phyloP scores from a whole-genome alignment of 768 basidiomycete genomes.

The Boletus patriciae region DNA sequence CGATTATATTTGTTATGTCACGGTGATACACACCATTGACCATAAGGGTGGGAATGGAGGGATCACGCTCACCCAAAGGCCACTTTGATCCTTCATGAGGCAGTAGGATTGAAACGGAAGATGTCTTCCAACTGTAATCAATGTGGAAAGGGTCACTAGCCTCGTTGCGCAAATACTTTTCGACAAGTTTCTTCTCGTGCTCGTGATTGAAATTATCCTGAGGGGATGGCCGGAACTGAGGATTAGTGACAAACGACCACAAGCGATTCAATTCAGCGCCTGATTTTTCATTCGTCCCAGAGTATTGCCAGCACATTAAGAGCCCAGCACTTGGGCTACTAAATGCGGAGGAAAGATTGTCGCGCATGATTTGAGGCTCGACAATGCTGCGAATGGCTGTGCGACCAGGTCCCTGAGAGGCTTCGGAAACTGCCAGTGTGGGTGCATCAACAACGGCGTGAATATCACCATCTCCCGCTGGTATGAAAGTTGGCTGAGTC shows the following conservation, averaged over 20 bases:
- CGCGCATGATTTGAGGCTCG: neutral
- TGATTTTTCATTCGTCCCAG: neutral
- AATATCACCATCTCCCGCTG: too few relatives aligned
- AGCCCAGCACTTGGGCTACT: neutral
- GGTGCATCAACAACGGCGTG: too few relatives aligned
- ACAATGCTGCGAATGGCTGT: too few relatives aligned
- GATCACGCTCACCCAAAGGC: too few relatives aligned
- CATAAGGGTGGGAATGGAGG: neutral
- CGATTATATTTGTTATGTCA: neutral
- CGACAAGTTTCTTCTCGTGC: neutral
- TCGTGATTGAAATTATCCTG: too few relatives aligned
- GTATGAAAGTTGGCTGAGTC: too few relatives aligned
- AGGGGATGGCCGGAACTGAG: neutral
- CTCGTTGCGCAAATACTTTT: neutral
- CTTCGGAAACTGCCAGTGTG: too few relatives aligned
- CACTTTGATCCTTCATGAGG: too few relatives aligned
- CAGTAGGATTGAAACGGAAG: neutral
- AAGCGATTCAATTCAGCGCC: neutral
- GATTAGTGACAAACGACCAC: neutral
- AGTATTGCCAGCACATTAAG: neutral
- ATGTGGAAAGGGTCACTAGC: neutral
- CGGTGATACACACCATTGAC: neutral
- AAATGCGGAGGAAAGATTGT: neutral
- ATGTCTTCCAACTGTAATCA: neutral
- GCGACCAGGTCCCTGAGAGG: too few relatives aligned